phyloP scores from a whole-genome alignment of 345 rosid genomes.

The Boechera divaricarpa region DNA sequence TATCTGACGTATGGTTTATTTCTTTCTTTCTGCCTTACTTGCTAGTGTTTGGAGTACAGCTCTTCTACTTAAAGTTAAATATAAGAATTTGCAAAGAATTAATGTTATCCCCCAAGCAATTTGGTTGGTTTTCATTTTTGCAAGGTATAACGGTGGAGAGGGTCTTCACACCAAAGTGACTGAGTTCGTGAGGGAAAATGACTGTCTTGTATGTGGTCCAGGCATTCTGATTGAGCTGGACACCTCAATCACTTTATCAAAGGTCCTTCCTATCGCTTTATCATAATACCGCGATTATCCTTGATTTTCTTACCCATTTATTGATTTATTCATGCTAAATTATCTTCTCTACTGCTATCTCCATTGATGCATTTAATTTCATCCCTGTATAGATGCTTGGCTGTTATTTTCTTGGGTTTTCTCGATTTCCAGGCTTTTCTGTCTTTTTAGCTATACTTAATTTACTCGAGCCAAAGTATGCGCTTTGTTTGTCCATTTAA shows the following conservation, averaged over 20 bases:
- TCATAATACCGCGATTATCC: slow-evolving; percentile 6
- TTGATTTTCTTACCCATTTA: slow-evolving; percentile 4
- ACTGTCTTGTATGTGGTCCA: slow-evolving; percentile 98
- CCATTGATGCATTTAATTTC: slow-evolving; percentile 5
- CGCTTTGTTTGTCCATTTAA: not conserved
- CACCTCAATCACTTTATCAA: slow-evolving; percentile 67
- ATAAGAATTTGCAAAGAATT: slow-evolving; percentile 14
- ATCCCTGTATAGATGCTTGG: slow-evolving; percentile 4
- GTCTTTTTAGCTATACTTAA: not conserved
- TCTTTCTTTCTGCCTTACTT: slow-evolving; percentile 8
- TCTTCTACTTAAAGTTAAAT: not conserved
- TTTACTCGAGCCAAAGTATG: not conserved
- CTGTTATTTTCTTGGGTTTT: not conserved
- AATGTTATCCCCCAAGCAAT: slow-evolving; percentile 15
- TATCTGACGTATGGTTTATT: slow-evolving; percentile 68
- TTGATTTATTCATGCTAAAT: slow-evolving; percentile 10
- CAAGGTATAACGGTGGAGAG: slow-evolving; percentile 87
- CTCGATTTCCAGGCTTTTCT: not conserved
- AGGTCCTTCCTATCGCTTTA: slow-evolving; percentile 57
- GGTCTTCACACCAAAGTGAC: slow-evolving; percentile 91
- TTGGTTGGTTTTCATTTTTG: slow-evolving; percentile 34
- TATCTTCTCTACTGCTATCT: slow-evolving; percentile 7
- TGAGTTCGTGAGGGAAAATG: slow-evolving; percentile 75
- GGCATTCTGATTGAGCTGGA: slow-evolving; percentile 86
- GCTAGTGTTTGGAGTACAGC: slow-evolving; percentile 6